phyloP scores from a whole-genome alignment of 2,329 filamentous ascomycete species.

The Pseudogymnoascus sp. region DNA sequence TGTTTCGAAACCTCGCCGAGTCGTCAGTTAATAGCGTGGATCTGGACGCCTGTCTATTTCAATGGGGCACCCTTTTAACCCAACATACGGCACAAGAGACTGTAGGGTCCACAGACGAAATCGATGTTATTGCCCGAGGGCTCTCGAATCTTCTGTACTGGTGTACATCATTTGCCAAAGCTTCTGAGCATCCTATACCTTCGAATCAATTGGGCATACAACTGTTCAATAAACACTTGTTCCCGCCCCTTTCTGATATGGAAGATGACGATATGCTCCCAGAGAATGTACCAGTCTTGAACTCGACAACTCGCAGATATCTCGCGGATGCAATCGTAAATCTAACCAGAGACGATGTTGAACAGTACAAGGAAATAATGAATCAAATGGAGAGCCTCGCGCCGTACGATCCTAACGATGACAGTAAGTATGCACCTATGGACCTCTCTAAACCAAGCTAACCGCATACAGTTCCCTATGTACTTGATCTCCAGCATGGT shows the following conservation, averaged over 20 bases:
- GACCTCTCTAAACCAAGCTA: conserved; percentile 16
- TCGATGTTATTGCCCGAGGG: conserved; percentile 30
- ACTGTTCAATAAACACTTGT: conserved; percentile 60
- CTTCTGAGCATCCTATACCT: conserved; percentile 16
- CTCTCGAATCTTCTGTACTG: conserved; percentile 32
- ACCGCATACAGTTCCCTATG: conserved; percentile 42
- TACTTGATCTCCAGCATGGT: conserved; percentile 52
- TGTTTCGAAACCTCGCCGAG: conserved; percentile 37
- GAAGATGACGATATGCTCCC: conserved; percentile 19
- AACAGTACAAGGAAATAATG: conserved; percentile 47
- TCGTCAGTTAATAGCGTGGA: conserved; percentile 21
- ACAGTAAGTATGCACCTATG: conserved; percentile 30
- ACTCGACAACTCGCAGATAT: conserved; percentile 48
- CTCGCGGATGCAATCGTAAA: conserved; percentile 55
- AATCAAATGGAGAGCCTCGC: conserved; percentile 44
- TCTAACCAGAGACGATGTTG: conserved; percentile 46
- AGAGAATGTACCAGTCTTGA: conserved; percentile 41
- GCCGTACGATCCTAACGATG: conserved; percentile 39
- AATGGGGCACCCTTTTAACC: conserved; percentile 33
- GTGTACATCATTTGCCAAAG: conserved; percentile 27
- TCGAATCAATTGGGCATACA: conserved; percentile 33
- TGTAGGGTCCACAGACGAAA: conserved; percentile 26
- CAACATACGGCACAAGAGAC: conserved; percentile 36
- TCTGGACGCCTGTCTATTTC: conserved; percentile 21
- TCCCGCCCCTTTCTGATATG: conserved; percentile 45